Base-by-base conservation (phyloP, 306 rosid species). In the Luffa acutangula region DNA sequence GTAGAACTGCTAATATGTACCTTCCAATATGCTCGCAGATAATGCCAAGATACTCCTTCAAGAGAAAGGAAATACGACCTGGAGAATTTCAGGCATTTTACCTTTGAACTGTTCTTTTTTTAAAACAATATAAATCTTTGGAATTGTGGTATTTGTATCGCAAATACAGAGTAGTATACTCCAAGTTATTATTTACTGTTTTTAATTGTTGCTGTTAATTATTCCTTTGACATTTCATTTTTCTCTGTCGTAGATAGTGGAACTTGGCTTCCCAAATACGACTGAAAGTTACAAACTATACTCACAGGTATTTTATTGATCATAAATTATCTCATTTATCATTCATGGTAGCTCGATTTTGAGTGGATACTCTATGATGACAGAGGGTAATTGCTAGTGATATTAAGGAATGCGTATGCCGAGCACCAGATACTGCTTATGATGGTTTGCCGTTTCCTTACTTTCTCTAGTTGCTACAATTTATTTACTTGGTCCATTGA, bases 371-470 rank as follows among this genome's bases (percentile, higher is more conserved):
- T 85, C 60, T 78, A 56, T 73, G 82, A 78, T 80, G 42, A 63
- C 97, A 96, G 98, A 90, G 99, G 90, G 89, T 93, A 77, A 91
- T 93, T 87, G 92, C 94, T 66, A 90, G 98, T 89, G 99, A 96
- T 83, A 91, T 96, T 85, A 96, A 93, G 88, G 98, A 96, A 83
- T 93, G 96, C 20, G 99, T 96, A 84, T 96, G 99, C 39, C 91
- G 98, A 65, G 98, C 99, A 8, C 99, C 98, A n/a, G 98, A 93
- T 89, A 91, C 97, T 79, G 94, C 99, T 51, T 96, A 91, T 78
- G 98, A 91, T 91, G 99, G 98, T 96, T 85, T 73, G 94, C 82
- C 64, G 42, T 75, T 81, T 71, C 75, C 41, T 48, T 17, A 39
- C 33, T 39, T 79, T 80, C 80, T 80, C 76, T 83, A 10, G 13